Conservation (phyloP, 108 stramenopile species). For the Nannochloropsis oceanica region DNA sequence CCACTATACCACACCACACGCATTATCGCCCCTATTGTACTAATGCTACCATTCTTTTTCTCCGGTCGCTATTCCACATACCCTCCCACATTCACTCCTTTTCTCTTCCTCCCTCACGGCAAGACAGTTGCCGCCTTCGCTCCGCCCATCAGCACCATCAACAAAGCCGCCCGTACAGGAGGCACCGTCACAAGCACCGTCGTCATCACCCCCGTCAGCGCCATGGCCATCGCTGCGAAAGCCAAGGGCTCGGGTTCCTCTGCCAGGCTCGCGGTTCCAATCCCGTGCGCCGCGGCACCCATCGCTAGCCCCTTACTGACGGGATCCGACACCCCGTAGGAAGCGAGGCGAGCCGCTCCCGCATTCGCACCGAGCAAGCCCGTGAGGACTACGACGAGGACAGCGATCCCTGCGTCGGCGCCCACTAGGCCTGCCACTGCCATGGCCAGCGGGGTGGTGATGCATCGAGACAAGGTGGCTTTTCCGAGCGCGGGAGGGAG, state of each 20-base stretch:
- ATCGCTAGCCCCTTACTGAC: constrained; percentile 68
- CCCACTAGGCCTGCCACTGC: constrained; percentile 65
- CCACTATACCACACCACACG: no score
- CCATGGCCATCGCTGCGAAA: constrained; percentile 77
- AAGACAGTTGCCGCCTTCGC: background rate
- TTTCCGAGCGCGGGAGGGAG: constrained; percentile 53
- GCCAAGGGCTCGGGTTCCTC: constrained; percentile 77
- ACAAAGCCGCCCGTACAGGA: constrained; percentile 4
- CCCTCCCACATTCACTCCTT: background rate
- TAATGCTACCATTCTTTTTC: no score
- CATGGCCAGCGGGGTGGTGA: constrained; percentile 72
- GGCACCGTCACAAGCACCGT: constrained; percentile 30
- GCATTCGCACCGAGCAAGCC: constrained; percentile 81
- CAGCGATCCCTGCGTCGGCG: constrained; percentile 59
- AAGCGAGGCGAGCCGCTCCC: constrained; percentile 51
- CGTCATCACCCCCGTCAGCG: constrained; percentile 29
- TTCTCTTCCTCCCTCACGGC: background rate
- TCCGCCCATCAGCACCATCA: constrained; percentile 3
- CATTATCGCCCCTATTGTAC: no score
- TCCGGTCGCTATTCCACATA: background rate
- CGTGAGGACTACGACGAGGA: constrained; percentile 66
- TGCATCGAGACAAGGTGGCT: constrained; percentile 53
- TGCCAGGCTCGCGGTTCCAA: constrained; percentile 71
- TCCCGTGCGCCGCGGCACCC: constrained; percentile 72
- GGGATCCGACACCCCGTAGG: constrained; percentile 54